A percentile compares a stretch with the other conserved stretches of the same genome.
Conservation (phyloP, 1,139 yeast species). For the Kodamaea suecica region DNA sequence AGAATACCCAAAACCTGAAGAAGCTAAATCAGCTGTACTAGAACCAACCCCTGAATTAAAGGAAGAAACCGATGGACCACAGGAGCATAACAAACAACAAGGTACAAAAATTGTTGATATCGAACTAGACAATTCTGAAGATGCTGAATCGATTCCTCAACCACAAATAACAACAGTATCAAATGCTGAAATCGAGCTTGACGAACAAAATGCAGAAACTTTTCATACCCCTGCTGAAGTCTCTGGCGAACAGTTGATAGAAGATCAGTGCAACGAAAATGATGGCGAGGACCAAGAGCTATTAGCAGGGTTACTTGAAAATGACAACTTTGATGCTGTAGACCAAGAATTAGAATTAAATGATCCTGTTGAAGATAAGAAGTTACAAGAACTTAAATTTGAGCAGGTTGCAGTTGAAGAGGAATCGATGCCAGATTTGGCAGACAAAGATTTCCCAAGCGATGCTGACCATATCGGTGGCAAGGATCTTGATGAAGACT, state of each 20-base stretch:
- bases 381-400: background rate
- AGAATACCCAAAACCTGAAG: too few species aligned
- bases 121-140: background rate
- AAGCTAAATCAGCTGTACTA: too few species aligned
- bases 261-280: background rate
- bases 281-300: constrained; percentile 6
- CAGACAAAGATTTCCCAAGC: too few species aligned
- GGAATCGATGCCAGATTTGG: too few species aligned
- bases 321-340: constrained; percentile 2
- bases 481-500: background rate
- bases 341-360: background rate
- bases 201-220: background rate
- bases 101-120: too few species aligned
- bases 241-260: background rate
- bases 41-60: too few species aligned
- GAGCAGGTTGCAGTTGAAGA: background rate
- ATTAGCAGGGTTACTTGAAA: constrained; percentile 7
- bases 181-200: background rate
- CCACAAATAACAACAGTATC: too few species aligned
- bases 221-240: background rate
- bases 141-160: background rate
- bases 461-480: background rate
- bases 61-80: too few species aligned
- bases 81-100: too few species aligned
- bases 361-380: constrained; percentile 1